A percentile compares a stretch with the other conserved stretches of the same genome.
These are phyloP conservation scores for Raffaelea deltoideospora DNA, from an alignment of 2,329 filamentous ascomycete genomes.

Conservation along the genomic window DNA sequence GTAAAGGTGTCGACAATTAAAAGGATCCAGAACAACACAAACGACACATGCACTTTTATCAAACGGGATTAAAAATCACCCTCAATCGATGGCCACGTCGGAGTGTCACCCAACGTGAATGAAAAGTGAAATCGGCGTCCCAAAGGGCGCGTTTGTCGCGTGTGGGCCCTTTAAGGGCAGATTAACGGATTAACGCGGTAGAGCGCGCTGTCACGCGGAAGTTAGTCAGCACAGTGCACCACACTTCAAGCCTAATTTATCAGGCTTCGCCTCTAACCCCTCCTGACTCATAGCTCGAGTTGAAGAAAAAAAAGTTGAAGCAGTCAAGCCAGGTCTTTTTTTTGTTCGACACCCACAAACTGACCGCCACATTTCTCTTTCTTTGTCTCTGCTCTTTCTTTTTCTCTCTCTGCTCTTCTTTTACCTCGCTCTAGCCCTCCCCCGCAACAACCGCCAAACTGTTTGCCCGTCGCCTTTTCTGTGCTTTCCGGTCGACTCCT, in stretches of 20 bases:
- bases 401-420: background rate
- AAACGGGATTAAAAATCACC: too few relatives aligned
- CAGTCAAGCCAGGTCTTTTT: background rate
- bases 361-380: background rate
- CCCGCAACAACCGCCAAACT: slow-evolving; percentile 22
- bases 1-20: too few relatives aligned
- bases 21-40: too few relatives aligned
- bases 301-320: slow-evolving; percentile 1
- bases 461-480: slow-evolving; percentile 26
- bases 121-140: background rate
- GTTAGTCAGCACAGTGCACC: background rate
- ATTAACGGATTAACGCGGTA: background rate
- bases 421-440: too few relatives aligned
- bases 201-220: slow-evolving; percentile 1
- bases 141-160: slow-evolving; percentile 1
- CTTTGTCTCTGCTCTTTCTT: background rate
- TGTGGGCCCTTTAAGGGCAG: background rate
- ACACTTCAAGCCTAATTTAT: background rate
- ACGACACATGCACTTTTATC: too few relatives aligned
- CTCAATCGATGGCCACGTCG: too few relatives aligned
- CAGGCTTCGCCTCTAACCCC: too few relatives aligned
- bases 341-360: background rate
- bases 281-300: too few relatives aligned
- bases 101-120: too few relatives aligned
- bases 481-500: slow-evolving; percentile 2